Evolutionary conservation across 331 rosid genomes (phyloP).

Genomic region (Pyracantha coccinea): DNA sequence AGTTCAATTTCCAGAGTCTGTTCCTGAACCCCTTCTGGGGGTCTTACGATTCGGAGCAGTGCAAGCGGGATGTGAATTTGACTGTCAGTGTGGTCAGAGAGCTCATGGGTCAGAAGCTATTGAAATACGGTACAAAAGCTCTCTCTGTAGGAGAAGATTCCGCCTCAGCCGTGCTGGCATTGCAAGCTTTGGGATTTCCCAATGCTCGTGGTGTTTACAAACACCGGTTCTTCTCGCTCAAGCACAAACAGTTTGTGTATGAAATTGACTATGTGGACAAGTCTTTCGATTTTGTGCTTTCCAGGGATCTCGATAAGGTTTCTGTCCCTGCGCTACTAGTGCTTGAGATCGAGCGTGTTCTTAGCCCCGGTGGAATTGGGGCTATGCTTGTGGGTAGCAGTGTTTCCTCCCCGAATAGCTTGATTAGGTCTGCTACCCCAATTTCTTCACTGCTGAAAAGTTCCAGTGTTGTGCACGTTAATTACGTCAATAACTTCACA

Average conservation of each 20-base stretch:
- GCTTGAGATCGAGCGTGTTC: slow-evolving; percentile 89
- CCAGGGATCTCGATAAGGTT: slow-evolving; percentile 56
- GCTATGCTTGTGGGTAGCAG: slow-evolving; percentile 48
- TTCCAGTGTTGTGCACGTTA: slow-evolving; percentile 66
- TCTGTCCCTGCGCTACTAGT: slow-evolving; percentile 72
- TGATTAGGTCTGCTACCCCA: slow-evolving; percentile 70
- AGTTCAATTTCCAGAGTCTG: slow-evolving; percentile 37
- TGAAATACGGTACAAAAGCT: slow-evolving; percentile 45
- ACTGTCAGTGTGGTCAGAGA: slow-evolving; percentile 54
- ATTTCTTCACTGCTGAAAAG: slow-evolving; percentile 67
- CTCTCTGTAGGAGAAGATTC: slow-evolving; percentile 82
- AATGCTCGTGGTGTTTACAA: slow-evolving; percentile 32
- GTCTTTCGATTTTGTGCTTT: slow-evolving; percentile 75
- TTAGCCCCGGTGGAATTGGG: slow-evolving; percentile 83
- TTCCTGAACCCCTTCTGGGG: slow-evolving; percentile 48
- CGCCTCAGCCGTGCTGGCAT: slow-evolving; percentile 36
- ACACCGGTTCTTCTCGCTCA: slow-evolving; percentile 54
- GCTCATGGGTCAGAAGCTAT: slow-evolving; percentile 35
- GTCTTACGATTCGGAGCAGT: slow-evolving; percentile 27
- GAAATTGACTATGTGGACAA: slow-evolving; percentile 42
- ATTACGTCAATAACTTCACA: slow-evolving; percentile 36
- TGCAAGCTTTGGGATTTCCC: slow-evolving; percentile 68
- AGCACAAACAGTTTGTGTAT: slow-evolving; percentile 36
- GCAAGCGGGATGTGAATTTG: slow-evolving; percentile 42
- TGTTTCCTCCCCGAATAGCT: slow-evolving; percentile 33